Evolutionary conservation across 129 eudicot genomes (phyloP), one percentile per base, ranked within the genome.

Genomic region (Helianthus tuberosus): DNA sequence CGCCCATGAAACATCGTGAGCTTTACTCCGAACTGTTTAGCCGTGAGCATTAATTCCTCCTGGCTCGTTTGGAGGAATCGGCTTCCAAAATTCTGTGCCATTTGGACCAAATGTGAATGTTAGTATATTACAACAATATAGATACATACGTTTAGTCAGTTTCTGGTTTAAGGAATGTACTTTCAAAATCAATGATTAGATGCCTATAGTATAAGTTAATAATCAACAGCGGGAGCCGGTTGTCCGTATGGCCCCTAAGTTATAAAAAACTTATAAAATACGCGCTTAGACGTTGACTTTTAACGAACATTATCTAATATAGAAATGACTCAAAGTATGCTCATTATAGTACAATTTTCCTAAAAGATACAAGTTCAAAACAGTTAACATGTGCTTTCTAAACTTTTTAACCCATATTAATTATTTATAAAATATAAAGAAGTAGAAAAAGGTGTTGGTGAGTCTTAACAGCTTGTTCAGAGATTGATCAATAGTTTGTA

Each of bases 1-100:
- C 96, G 83, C 1, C 96, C 96, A 46, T 90, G 94, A 77, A 90
- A 87, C 96, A 90, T 90, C 0, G 89, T 85, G 16, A 90, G 93
- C 81, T 90, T 90, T 35, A 90, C 86, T 1, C 96, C 96, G 43
- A 69, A 87, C 57, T 82, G 71, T 71, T 90, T 87, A 6, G 96
- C 84, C 1, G 86, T 92, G 70, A 81, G 66, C 46, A 87, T 72
- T 51, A 90, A 79, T 55, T 90, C 93, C 80, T 90, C 96, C 41
- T 90, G 96, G 97, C 83, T 91, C 94, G 41, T 69, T 91, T 55
- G 88, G 86, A 10, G 94, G 94, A 68, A 88, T 69, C 79, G 81
- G 84, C 75, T 91, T 91, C 97, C 97, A 91, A 51, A 91, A 91
- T 74, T 91, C 96, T 90, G 89, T 46, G 76, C 39, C 50, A 73